These are phyloP conservation scores for Fraxinus sp. DNA, from an alignment of 305 asterid species.

Conservation along the genomic window DNA sequence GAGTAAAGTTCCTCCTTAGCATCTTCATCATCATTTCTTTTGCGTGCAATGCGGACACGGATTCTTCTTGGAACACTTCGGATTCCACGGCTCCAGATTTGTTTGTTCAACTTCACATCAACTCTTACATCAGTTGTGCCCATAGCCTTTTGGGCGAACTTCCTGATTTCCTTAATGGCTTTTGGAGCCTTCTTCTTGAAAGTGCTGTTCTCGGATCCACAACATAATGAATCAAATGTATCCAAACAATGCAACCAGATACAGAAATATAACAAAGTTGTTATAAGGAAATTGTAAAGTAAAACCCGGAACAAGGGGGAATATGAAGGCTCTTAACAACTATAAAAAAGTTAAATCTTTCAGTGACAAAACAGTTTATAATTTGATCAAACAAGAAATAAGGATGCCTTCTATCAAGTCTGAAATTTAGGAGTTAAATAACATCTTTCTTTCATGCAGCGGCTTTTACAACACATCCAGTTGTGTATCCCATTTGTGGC, in stretches of 20 bases:
- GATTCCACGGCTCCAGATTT: slow-evolving; percentile 58
- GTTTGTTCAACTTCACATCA: slow-evolving; percentile 57
- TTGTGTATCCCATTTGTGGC: background rate
- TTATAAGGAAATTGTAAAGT: background rate
- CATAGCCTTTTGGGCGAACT: slow-evolving; percentile 57
- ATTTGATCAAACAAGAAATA: background rate
- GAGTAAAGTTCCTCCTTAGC: slow-evolving; percentile 70
- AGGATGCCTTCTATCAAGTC: background rate
- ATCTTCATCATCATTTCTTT: slow-evolving; percentile 62
- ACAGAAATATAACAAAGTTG: background rate
- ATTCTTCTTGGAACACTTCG: slow-evolving; percentile 56
- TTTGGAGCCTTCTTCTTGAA: slow-evolving; percentile 68
- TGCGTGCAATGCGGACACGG: slow-evolving; percentile 56
- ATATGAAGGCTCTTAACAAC: background rate
- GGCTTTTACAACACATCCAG: background rate
- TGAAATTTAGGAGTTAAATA: background rate
- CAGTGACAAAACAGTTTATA: background rate
- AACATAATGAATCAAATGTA: background rate
- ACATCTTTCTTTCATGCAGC: background rate
- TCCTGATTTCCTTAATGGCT: slow-evolving; percentile 56
- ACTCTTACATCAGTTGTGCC: slow-evolving; percentile 57
- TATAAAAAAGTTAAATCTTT: background rate
- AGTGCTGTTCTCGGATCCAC: slow-evolving; percentile 32
- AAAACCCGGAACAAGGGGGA: background rate
- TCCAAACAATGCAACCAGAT: background rate